These are phyloP conservation scores for Astrocystis sublimbata DNA, from an alignment of 495 filamentous ascomycete species.

Conservation along the genomic window DNA sequence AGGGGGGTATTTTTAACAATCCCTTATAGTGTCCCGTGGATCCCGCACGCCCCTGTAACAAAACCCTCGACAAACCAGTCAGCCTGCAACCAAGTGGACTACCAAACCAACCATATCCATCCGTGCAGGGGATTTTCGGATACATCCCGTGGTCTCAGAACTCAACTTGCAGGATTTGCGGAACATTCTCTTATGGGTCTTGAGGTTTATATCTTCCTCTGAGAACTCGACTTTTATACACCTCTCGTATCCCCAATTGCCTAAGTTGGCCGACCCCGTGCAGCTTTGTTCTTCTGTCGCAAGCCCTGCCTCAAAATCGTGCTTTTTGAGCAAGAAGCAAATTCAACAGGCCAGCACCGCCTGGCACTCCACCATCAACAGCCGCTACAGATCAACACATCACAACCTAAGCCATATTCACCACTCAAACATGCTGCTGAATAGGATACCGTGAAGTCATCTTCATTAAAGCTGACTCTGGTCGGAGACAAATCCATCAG, in stretches of 20 bases:
- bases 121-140: constrained; percentile 12
- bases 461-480: constrained; percentile 36
- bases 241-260: constrained; percentile 5
- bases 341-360: constrained; percentile 6
- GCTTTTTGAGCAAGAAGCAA: constrained; percentile 2
- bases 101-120: constrained; percentile 16
- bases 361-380: constrained; percentile 1
- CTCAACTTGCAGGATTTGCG: constrained; percentile 12
- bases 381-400: not conserved
- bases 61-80: constrained; percentile 15
- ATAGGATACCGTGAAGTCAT: constrained; percentile 34
- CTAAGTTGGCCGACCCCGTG: constrained; percentile 2
- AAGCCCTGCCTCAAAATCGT: not conserved
- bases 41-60: constrained; percentile 11
- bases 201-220: constrained; percentile 10
- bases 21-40: constrained; percentile 18
- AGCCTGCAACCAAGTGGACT: constrained; percentile 19
- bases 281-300: constrained; percentile 6
- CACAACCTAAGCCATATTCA: constrained; percentile 9
- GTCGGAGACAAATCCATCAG: constrained; percentile 27
- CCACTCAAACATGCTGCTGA: constrained; percentile 36
- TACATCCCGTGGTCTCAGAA: constrained; percentile 15
- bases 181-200: constrained; percentile 20
- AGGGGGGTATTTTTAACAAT: constrained; percentile 16
- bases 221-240: constrained; percentile 2